Percentiles rank a stretch among this genome's conserved stretches.
Conservation (phyloP, 164 flowering plant genomes). For the Paratinospora sagittata region DNA sequence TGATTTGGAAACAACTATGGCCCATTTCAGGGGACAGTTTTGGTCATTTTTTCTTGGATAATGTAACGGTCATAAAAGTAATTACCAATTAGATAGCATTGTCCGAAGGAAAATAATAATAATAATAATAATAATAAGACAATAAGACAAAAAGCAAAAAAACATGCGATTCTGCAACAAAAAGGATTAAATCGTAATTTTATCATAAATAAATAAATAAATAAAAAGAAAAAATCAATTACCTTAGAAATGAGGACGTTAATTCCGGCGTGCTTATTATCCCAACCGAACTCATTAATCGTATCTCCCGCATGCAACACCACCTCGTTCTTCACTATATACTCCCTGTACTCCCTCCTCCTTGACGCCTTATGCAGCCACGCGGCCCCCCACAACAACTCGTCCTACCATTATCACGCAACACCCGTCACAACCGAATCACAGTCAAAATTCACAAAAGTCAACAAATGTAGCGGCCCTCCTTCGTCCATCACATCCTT, state of each 20-base stretch:
- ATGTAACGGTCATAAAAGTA: not conserved
- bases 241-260: conserved; percentile 95
- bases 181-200: not conserved
- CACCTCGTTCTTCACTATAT: conserved; percentile 78
- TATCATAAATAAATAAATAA: no score
- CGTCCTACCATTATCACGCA: conserved; percentile 46
- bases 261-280: conserved; percentile 95
- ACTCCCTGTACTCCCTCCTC: conserved; percentile 73
- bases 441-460: not conserved
- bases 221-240: not conserved
- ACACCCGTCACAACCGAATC: not conserved
- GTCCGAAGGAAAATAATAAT: not conserved
- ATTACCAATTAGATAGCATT: not conserved
- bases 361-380: conserved; percentile 97
- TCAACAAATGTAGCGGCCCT: conserved; percentile 14
- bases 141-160: not conserved
- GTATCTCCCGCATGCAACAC: conserved; percentile 78
- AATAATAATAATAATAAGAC: no score
- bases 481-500: not conserved
- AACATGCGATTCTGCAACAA: not conserved
- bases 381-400: conserved; percentile 90
- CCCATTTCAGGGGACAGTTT: not conserved
- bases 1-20: not conserved
- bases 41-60: not conserved
- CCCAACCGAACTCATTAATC: conserved; percentile 97